Evolutionary conservation across 2,329 filamentous ascomycete species (phyloP).

Genomic region (Colletotrichum sp.): DNA sequence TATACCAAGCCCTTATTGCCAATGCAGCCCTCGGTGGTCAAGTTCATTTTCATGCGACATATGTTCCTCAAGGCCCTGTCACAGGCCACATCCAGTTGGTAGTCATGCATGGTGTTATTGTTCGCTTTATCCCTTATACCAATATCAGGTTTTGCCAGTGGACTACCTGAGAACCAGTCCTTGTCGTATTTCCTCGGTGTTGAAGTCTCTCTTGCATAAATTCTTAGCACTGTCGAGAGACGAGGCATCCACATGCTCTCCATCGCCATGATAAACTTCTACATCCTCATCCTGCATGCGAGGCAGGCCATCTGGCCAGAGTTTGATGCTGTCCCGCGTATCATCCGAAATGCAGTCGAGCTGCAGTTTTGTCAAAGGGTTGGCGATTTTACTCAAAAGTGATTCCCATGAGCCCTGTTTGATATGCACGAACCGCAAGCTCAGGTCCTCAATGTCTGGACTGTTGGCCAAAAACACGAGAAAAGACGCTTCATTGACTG

Average conservation of each 20-base stretch:
- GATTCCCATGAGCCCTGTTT: not conserved
- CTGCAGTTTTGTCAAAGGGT: not conserved
- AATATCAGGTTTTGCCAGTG: not conserved
- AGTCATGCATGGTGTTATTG: not conserved
- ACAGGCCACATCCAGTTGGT: not conserved
- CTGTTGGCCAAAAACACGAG: not conserved
- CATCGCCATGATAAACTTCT: not conserved
- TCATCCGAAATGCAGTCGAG: not conserved
- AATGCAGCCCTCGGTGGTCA: not conserved
- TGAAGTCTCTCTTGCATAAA: not conserved
- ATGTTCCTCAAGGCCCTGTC: not conserved
- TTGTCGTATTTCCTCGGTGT: not conserved
- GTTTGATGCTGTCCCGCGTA: not conserved
- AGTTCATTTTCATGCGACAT: not conserved
- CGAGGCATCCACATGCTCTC: not conserved
- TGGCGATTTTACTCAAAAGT: not conserved
- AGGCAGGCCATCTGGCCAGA: not conserved
- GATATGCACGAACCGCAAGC: not conserved
- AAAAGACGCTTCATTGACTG: not conserved
- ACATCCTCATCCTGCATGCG: not conserved
- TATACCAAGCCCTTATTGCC: not conserved
- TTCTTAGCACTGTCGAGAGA: not conserved
- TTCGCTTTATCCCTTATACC: not conserved
- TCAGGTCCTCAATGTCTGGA: not conserved
- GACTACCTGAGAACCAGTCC: not conserved